These are phyloP conservation scores for Thraustochytrium aureum DNA, from an alignment of 352 stramenopile genomes.

Conservation along the genomic window DNA sequence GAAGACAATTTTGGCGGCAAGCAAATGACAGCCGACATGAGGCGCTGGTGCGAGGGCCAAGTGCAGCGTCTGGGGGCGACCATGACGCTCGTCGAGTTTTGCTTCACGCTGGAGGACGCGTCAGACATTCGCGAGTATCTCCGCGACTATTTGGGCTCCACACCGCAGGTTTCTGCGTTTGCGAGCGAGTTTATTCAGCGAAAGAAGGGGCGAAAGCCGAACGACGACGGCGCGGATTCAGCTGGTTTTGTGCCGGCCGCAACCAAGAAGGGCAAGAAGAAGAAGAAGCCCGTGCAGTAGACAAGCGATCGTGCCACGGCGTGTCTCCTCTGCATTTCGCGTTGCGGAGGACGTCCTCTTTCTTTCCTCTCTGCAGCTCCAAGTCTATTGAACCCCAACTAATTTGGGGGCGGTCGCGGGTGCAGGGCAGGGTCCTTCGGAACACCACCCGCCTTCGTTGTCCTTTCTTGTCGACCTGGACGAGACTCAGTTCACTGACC, in stretches of 20 bases:
- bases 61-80: slow-evolving; percentile 33
- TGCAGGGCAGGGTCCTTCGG: no score
- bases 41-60: slow-evolving; percentile 49
- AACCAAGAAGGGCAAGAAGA: slow-evolving; percentile 39
- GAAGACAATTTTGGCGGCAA: slow-evolving; percentile 48
- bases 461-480: no score
- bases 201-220: slow-evolving; percentile 66
- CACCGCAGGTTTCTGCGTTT: slow-evolving; percentile 93
- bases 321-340: not conserved
- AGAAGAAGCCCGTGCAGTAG: slow-evolving; percentile 8
- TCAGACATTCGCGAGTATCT: slow-evolving; percentile 94
- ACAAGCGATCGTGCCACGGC: not conserved
- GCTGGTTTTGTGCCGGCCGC: slow-evolving; percentile 21
- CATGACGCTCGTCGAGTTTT: slow-evolving; percentile 87
- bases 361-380: no score
- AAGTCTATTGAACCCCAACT: no score
- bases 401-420: no score
- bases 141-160: slow-evolving; percentile 93
- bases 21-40: slow-evolving; percentile 44
- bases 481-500: no score
- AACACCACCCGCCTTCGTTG: no score
- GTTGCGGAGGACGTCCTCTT: no score
- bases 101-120: slow-evolving; percentile 88
- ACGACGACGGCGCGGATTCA: slow-evolving; percentile 18
- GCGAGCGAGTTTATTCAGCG: slow-evolving; percentile 95